Conservation (phyloP, 129 eudicot species). For the Oenanthe sinensis region DNA sequence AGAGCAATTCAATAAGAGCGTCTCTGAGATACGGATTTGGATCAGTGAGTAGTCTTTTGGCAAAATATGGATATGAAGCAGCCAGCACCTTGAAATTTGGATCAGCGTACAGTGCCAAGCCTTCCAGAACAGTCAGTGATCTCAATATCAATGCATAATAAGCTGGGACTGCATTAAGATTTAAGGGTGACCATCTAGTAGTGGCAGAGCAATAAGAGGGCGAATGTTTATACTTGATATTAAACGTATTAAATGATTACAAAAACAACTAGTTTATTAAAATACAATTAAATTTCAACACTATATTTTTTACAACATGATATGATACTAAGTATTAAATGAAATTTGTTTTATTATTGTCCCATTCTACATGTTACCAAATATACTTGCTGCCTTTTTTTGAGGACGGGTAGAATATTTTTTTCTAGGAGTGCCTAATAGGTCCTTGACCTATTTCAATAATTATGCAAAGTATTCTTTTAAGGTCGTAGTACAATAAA, state of each 20-base stretch:
- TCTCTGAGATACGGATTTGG: constrained; percentile 93
- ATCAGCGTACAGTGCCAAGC: constrained; percentile 86
- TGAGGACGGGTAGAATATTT: background rate
- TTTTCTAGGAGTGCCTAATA: background rate
- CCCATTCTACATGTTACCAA: background rate
- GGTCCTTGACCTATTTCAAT: background rate
- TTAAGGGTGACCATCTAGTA: constrained; percentile 1
- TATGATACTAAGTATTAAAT: background rate
- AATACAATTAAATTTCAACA: background rate
- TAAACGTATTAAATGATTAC: background rate
- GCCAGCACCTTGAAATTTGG: constrained; percentile 96
- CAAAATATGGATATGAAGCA: constrained; percentile 97
- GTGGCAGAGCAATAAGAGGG: background rate
- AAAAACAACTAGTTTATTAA: background rate
- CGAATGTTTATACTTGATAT: background rate
- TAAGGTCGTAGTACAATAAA: background rate
- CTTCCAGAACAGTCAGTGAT: constrained; percentile 97
- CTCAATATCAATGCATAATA: constrained; percentile 90
- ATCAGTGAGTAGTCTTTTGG: constrained; percentile 91
- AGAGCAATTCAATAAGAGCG: constrained; percentile 90
- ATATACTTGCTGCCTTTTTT: background rate
- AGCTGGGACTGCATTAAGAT: constrained; percentile 61
- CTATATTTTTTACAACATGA: background rate
- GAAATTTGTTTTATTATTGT: background rate
- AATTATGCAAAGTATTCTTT: background rate